Percentiles rank a stretch among this genome's conserved stretches.
Evolutionary conservation across 345 rosid species (phyloP).

Genomic region (Brassica carinata): DNA sequence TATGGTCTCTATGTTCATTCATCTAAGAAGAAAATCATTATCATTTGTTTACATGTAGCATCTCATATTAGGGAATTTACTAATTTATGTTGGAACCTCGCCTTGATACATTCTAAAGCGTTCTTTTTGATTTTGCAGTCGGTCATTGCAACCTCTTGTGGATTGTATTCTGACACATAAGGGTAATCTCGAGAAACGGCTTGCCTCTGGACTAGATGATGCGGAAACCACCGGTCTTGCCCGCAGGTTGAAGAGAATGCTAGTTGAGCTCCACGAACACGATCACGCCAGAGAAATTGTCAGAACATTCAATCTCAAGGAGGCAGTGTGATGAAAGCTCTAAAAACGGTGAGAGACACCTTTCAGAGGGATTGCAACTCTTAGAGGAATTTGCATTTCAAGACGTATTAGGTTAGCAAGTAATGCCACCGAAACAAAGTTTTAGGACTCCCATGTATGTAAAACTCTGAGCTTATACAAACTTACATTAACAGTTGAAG

Average conservation of each 20-base stretch:
- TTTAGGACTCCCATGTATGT: slow-evolving; percentile 6
- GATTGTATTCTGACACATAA: slow-evolving; percentile 58
- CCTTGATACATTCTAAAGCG: slow-evolving; percentile 8
- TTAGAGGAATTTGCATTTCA: slow-evolving; percentile 2
- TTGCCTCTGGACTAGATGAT: slow-evolving; percentile 49
- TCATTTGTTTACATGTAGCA: not conserved
- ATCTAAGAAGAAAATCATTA: not conserved
- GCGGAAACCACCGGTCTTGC: slow-evolving; percentile 71
- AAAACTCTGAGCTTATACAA: slow-evolving; percentile 14
- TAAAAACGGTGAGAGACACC: not conserved
- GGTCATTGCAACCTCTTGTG: slow-evolving; percentile 75
- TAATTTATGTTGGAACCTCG: not conserved
- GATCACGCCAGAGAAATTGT: slow-evolving; percentile 76
- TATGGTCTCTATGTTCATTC: not conserved
- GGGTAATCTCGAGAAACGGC: slow-evolving; percentile 63
- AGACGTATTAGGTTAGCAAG: too few species aligned
- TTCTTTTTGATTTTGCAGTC: slow-evolving; percentile 47
- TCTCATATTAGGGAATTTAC: not conserved
- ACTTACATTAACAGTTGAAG: not conserved
- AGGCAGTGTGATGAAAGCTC: slow-evolving; percentile 57
- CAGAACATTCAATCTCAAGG: slow-evolving; percentile 66
- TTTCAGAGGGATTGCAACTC: not conserved
- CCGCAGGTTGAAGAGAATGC: slow-evolving; percentile 76
- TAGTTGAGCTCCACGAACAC: slow-evolving; percentile 83
- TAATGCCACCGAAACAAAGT: slow-evolving; percentile 2